phyloP scores from a whole-genome alignment of 495 filamentous ascomycete species.

The Xylaria castorea region DNA sequence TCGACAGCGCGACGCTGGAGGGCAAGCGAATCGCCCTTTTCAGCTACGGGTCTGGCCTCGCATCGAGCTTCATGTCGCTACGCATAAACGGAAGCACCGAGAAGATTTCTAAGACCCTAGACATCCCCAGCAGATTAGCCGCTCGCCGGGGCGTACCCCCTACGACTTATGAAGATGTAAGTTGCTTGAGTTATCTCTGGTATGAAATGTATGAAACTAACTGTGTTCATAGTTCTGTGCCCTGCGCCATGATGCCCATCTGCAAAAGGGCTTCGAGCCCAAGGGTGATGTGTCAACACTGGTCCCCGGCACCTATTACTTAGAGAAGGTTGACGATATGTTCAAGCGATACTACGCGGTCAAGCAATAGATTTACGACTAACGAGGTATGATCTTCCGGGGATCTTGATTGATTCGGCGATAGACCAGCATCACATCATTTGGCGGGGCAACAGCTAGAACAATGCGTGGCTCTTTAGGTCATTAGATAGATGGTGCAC shows the following conservation, averaged over 20 bases:
- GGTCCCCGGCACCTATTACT: slow-evolving; percentile 83
- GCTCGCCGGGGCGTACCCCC: slow-evolving; percentile 75
- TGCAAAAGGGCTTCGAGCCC: slow-evolving; percentile 89
- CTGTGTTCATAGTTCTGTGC: slow-evolving; percentile 74
- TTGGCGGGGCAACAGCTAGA: slow-evolving; percentile 20
- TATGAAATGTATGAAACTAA: slow-evolving; percentile 27
- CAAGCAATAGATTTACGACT: slow-evolving; percentile 69
- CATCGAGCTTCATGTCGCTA: slow-evolving; percentile 87
- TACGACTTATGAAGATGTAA: slow-evolving; percentile 84
- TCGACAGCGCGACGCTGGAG: slow-evolving; percentile 69
- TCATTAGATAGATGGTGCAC: slow-evolving; percentile 30
- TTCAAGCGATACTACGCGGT: slow-evolving; percentile 88
- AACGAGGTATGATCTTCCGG: slow-evolving; percentile 31
- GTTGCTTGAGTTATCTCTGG: slow-evolving; percentile 35
- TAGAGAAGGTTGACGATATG: slow-evolving; percentile 90
- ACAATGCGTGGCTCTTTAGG: slow-evolving; percentile 22
- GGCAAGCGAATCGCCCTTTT: slow-evolving; percentile 92
- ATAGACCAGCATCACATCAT: slow-evolving; percentile 28
- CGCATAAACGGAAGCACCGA: slow-evolving; percentile 81
- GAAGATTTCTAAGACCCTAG: slow-evolving; percentile 75
- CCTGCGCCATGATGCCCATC: slow-evolving; percentile 90
- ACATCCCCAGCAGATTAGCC: slow-evolving; percentile 79
- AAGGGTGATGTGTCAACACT: slow-evolving; percentile 78
- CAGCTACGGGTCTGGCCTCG: slow-evolving; percentile 94
- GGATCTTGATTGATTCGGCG: slow-evolving; percentile 36